phyloP scores from a whole-genome alignment of 2,329 filamentous ascomycete species.

The Trichophaea hybrida region DNA sequence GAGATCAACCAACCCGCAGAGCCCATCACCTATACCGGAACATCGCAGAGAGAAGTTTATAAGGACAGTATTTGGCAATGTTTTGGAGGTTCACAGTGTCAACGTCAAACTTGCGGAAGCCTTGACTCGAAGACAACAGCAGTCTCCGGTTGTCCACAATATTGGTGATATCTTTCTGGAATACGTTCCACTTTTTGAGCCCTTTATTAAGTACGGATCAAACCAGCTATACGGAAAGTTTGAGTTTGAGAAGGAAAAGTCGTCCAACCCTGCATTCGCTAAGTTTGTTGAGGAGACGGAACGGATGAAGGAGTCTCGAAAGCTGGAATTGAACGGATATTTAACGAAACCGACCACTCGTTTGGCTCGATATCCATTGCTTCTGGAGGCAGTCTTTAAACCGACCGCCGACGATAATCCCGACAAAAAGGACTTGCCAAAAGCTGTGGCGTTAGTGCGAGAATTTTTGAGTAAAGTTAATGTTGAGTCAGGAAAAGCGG shows the following conservation, averaged over 20 bases:
- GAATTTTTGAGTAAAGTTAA: constrained; percentile 82
- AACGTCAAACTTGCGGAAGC: constrained; percentile 77
- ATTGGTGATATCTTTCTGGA: constrained; percentile 91
- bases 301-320: constrained; percentile 85
- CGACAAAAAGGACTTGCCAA: constrained; percentile 83
- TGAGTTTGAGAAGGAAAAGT: constrained; percentile 93
- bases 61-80: constrained; percentile 87
- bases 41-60: constrained; percentile 81
- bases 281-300: constrained; percentile 96
- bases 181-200: constrained; percentile 81
- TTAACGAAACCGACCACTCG: constrained; percentile 94
- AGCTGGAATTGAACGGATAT: constrained; percentile 93
- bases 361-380: constrained; percentile 79
- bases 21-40: constrained; percentile 71
- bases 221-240: constrained; percentile 95
- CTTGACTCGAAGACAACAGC: constrained; percentile 82
- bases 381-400: constrained; percentile 83
- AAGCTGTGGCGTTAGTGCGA: constrained; percentile 72
- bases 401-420: constrained; percentile 78
- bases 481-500: constrained; percentile 85
- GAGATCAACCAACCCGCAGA: constrained; percentile 49
- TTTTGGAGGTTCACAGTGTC: constrained; percentile 83
- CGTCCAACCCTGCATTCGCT: constrained; percentile 66
- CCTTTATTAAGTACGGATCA: constrained; percentile 90
- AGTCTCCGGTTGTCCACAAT: constrained; percentile 72